Conservation (phyloP, 2,329 filamentous ascomycete genomes). For the Colletotrichum somersetense region DNA sequence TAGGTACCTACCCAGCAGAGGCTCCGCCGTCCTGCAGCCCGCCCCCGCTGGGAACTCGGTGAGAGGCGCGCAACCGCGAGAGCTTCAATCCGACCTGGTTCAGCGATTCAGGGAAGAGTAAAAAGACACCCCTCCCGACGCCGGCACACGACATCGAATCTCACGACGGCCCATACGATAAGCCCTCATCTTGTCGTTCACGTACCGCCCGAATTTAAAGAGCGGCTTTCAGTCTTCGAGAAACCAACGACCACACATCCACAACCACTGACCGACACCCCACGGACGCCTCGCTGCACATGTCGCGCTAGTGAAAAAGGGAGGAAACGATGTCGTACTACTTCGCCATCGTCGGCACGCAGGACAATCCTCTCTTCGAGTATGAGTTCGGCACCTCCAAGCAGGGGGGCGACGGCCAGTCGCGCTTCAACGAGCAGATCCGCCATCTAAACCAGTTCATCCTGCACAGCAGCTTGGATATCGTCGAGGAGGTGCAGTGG, state of each 20-base stretch:
- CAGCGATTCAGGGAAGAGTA: neutral
- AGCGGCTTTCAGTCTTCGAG: neutral
- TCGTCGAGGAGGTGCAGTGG: constrained; percentile 98
- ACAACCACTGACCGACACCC: neutral
- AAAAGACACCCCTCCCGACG: neutral
- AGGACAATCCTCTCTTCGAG: constrained; percentile 96
- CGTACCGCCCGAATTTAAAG: neutral
- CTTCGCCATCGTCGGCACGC: constrained; percentile 95
- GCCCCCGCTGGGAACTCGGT: constrained; percentile 15
- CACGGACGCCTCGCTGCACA: neutral
- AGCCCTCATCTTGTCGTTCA: neutral
- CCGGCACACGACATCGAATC: neutral
- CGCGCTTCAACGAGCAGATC: constrained; percentile 89
- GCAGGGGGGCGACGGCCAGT: constrained; percentile 91
- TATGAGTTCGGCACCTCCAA: constrained; percentile 98
- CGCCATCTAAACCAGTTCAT: constrained; percentile 98
- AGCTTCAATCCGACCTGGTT: constrained; percentile 2
- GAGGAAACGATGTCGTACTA: constrained; percentile 88
- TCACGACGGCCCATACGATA: neutral
- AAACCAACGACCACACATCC: neutral
- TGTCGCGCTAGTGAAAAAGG: constrained; percentile 16
- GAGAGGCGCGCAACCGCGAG: constrained; percentile 3
- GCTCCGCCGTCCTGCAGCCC: constrained; percentile 21
- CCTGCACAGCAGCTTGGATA: constrained; percentile 91
- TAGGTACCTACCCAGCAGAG: neutral